Base-by-base conservation (phyloP, 2,329 filamentous ascomycete species). In the Ophiocordyceps unilateralis region DNA sequence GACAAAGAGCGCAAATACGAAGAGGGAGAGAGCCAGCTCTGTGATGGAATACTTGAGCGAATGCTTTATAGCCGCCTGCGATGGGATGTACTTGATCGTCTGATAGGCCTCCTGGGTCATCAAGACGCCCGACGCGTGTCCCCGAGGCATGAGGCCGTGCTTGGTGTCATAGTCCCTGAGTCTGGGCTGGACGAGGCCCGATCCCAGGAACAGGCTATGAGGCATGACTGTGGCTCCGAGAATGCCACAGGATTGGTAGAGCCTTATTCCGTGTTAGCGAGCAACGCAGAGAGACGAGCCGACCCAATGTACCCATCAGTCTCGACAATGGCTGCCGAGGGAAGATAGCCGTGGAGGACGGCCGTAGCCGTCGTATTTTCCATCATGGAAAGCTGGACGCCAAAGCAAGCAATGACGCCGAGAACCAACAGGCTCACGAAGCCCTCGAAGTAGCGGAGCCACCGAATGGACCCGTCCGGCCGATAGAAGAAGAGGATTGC, bases 1-100 rank as follows among this genome's bases (percentile, higher is more conserved):
- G 53, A 89, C 81, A 53, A 91, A 91, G 4, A 91, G 70, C 0
- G 84, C 84, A 56, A 89, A 88, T 0, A 82, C 85, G 56, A 87
- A 85, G 30, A 91, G 76, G 0, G 80, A 82, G 14, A 86, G 55
- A 7, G 74, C 66, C 10, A 88, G 64, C 55, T 91, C 84, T 19
- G 72, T 63, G 44, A 83, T 77, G 4, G 81, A 83, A 56, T 83
- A 83, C 46, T 77, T 81, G 53, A 88, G 71, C 47, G 79, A 87
- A 52, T 77, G 72, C 15, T 71, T 71, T 48, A 91, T 85, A n/a
- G 84, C 83, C 6, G 69, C 61, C 2, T 83, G 66, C 1, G 81
- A 84, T 1, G 84, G 84, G 6, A 75, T 64, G 57, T 89, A 91
- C 51, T 76, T 72, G 26, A 4, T 51, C 54, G 43, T 56, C 55